Base-by-base conservation (phyloP, 257 asterid species). In the Solanum infundibuliforme region DNA sequence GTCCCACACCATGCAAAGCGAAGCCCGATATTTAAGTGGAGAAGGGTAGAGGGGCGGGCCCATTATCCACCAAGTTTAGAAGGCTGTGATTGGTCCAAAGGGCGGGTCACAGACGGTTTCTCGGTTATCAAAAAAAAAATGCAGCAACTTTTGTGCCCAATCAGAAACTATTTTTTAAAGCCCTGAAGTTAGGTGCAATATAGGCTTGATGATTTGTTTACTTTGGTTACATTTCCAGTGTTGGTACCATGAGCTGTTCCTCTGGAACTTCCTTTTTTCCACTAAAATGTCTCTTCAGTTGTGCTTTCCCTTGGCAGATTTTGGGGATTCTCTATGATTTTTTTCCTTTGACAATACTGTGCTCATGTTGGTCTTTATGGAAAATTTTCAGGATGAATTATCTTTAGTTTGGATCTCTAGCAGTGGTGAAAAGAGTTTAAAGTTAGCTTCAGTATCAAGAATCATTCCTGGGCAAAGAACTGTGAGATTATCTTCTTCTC, bases 381-480 rank as follows among this genome's bases (percentile, higher is more conserved):
- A 32, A 68, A 66, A 11, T 23, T 66, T 85, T 75, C 93, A 96
- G 97, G 98, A 96, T 46, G 98, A 91, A 92, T 89, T 94, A 83
- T 91, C 96, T 91, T 89, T 94, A 89, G 91, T 94, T 91, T 96
- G 98, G 98, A 93, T 95, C 92, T 96, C 98, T 87, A 93, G 92
- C 92, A 90, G 92, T 8, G 99, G 98, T 60, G 98, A 96, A 89
- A 94, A 94, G 90, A 94, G 66, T 89, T 94, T 96, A 93, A 96
- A 94, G 93, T 89, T 96, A 89, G 95, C 98, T 88, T 88, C 95
- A 32, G 95, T 94, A 75, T 91, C 98, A 68, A 94, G 96, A 91
- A 94, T 96, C 89, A 89, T 95, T 89, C 98, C 98, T 43, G 98
- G 99, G 91, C 98, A 96, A 93, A 95, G 99, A 94, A 96, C 99